Evolutionary conservation across 768 basidiomycete genomes (phyloP).

Genomic region (Pleurotus ostreatus): DNA sequence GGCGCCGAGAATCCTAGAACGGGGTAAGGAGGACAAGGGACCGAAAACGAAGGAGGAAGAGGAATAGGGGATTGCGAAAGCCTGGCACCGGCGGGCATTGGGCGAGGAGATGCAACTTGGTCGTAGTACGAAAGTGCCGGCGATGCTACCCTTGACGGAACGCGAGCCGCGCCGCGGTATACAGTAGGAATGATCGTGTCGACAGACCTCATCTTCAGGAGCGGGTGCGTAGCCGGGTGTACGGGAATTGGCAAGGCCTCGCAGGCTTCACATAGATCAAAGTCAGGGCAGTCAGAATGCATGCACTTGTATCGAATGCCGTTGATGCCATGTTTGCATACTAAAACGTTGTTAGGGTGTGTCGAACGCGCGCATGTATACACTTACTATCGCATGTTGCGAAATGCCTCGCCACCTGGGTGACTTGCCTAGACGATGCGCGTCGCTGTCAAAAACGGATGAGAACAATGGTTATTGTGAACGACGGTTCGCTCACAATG

Average conservation of each 20-base stretch:
- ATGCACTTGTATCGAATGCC: conserved; percentile 85
- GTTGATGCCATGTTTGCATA: conserved; percentile 47
- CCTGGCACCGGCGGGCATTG: background rate
- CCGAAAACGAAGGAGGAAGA: too few relatives aligned
- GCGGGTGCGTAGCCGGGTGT: conserved; percentile 66
- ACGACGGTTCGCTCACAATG: conserved; percentile 39
- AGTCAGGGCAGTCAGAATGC: conserved; percentile 73
- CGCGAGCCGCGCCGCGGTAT: conserved; percentile 23
- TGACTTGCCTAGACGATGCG: conserved; percentile 1
- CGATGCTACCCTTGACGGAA: too few relatives aligned
- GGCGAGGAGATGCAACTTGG: background rate
- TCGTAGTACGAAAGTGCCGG: too few relatives aligned
- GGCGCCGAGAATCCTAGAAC: too few relatives aligned
- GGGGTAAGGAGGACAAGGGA: too few relatives aligned
- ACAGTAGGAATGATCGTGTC: conserved; percentile 46
- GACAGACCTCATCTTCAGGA: conserved; percentile 67
- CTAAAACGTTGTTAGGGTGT: conserved; percentile 16
- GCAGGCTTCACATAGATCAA: conserved; percentile 75
- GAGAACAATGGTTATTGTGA: background rate
- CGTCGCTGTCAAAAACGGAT: conserved; percentile 19
- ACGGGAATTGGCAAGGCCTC: conserved; percentile 76
- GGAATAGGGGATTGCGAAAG: background rate
- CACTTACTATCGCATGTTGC: conserved; percentile 57
- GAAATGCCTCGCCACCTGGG: conserved; percentile 31
- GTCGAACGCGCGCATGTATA: background rate